phyloP scores from a whole-genome alignment of 2,329 filamentous ascomycete species.

The Nigrograna mackinnonii region DNA sequence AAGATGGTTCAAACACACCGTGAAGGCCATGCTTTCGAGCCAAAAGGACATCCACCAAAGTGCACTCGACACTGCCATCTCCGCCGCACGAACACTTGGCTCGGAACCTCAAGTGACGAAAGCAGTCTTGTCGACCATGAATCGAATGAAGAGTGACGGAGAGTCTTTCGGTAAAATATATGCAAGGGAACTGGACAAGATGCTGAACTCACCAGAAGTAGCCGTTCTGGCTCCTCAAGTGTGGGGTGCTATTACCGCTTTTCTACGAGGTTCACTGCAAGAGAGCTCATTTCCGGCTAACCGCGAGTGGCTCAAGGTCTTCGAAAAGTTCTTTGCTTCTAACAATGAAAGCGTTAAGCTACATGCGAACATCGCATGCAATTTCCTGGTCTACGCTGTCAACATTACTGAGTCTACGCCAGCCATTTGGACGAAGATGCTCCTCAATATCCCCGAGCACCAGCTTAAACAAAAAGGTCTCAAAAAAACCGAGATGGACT shows the following conservation, averaged over 20 bases:
- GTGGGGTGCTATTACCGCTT: slow-evolving; percentile 81
- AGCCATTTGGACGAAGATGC: slow-evolving; percentile 43
- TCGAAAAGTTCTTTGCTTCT: slow-evolving; percentile 84
- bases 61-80: slow-evolving; percentile 74
- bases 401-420: slow-evolving; percentile 64
- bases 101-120: slow-evolving; percentile 70
- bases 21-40: slow-evolving; percentile 79
- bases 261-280: slow-evolving; percentile 67
- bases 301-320: slow-evolving; percentile 73
- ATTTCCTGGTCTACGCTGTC: slow-evolving; percentile 76
- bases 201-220: slow-evolving; percentile 58
- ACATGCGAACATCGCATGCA: slow-evolving; percentile 85
- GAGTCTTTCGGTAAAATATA: slow-evolving; percentile 59
- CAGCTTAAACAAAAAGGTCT: slow-evolving; percentile 47
- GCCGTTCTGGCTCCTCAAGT: slow-evolving; percentile 77
- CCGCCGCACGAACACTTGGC: slow-evolving; percentile 71
- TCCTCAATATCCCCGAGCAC: slow-evolving; percentile 27
- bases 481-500: slow-evolving; percentile 65
- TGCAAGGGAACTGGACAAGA: slow-evolving; percentile 64
- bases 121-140: slow-evolving; percentile 67
- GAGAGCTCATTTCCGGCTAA: slow-evolving; percentile 72
- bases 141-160: slow-evolving; percentile 63
- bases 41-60: slow-evolving; percentile 75
- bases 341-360: slow-evolving; percentile 64
- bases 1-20: slow-evolving; percentile 81